Evolutionary conservation across 2,329 filamentous ascomycete genomes (phyloP).

Genomic region (Mycocentrospora acerina): DNA sequence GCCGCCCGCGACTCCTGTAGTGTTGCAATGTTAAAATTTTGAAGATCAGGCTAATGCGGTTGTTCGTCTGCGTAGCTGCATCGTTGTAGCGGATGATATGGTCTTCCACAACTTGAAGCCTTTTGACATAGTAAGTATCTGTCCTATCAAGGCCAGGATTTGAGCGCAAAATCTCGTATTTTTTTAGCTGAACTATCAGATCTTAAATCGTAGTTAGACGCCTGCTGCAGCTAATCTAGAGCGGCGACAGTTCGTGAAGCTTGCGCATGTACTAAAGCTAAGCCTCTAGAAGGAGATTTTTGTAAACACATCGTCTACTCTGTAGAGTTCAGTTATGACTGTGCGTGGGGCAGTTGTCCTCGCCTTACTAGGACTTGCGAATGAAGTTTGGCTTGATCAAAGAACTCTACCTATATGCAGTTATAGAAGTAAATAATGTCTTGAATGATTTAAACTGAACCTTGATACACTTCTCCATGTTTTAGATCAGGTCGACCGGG

Average conservation of each 20-base stretch:
- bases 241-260: constrained; percentile 8
- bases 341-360: background rate
- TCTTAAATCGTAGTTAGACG: constrained; percentile 8
- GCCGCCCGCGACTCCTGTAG: constrained; percentile 14
- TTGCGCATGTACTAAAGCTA: constrained; percentile 11
- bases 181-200: constrained; percentile 7
- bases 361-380: constrained; percentile 5
- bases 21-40: constrained; percentile 14
- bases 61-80: constrained; percentile 10
- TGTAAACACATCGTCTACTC: constrained; percentile 12
- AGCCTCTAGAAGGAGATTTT: constrained; percentile 2
- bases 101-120: constrained; percentile 9
- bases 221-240: constrained; percentile 12
- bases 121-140: constrained; percentile 3
- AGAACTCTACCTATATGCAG: constrained; percentile 4
- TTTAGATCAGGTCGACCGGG: background rate
- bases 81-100: constrained; percentile 13
- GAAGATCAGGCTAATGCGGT: constrained; percentile 14
- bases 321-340: background rate
- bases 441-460: constrained; percentile 6
- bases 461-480: constrained; percentile 2
- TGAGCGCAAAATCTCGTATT: constrained; percentile 4
- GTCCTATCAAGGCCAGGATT: background rate
- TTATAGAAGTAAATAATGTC: constrained; percentile 5
- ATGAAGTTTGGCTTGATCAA: constrained; percentile 8